Evolutionary conservation across 305 asterid species (phyloP).

Genomic region (Plantago rigida): DNA sequence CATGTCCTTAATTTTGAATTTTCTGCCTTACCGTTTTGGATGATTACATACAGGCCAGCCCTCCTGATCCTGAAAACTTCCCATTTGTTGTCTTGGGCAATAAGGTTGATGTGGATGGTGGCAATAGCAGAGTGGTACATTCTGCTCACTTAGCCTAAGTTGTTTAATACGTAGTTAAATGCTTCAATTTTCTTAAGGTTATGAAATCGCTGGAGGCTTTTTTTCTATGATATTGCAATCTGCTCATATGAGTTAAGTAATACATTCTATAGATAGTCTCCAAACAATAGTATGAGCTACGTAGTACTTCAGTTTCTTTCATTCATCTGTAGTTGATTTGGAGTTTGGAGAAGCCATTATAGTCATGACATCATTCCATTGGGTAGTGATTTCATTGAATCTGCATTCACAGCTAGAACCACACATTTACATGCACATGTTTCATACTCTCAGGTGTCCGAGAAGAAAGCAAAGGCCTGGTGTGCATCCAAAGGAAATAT

Average conservation of each 20-base stretch:
- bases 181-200: conserved; percentile 13
- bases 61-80: conserved; percentile 66
- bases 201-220: not conserved
- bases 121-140: conserved; percentile 72
- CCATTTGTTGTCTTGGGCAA: conserved; percentile 73
- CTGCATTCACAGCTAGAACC: conserved; percentile 2
- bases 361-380: not conserved
- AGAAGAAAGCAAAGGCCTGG: conserved; percentile 70
- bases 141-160: not conserved
- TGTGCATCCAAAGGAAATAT: conserved; percentile 55
- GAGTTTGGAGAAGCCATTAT: not conserved
- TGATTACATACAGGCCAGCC: conserved; percentile 54
- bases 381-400: not conserved
- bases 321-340: not conserved
- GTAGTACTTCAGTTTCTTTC: not conserved
- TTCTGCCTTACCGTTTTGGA: conserved; percentile 13
- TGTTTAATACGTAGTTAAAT: not conserved
- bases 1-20: not conserved
- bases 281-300: not conserved
- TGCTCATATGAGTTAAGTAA: too few relatives aligned
- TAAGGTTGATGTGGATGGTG: conserved; percentile 69
- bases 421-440: not conserved
- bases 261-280: not conserved
- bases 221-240: not conserved
- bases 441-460: conserved; percentile 42